Evolutionary conservation across 805 yeast species (phyloP).

Genomic region (Candida saitoana): DNA sequence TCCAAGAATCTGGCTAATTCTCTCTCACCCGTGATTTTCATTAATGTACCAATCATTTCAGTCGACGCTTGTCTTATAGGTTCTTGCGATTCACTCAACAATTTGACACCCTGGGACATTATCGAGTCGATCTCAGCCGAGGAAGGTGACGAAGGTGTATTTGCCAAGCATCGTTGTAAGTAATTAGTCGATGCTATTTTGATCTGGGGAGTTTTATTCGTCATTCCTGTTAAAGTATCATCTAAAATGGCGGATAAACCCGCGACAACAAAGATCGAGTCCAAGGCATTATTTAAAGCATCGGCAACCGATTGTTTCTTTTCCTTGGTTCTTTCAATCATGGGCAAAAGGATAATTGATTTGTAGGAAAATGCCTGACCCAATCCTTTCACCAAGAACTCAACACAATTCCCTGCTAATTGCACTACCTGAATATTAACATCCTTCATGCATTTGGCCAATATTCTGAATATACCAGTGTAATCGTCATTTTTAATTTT

Average conservation of each 20-base stretch:
- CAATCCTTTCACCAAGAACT: constrained; percentile 62
- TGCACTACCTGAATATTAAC: constrained; percentile 86
- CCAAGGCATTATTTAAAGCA: constrained; percentile 63
- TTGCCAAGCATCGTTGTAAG: constrained; percentile 58
- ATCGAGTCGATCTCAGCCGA: constrained; percentile 53
- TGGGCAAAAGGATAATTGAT: constrained; percentile 49
- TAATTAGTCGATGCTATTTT: constrained; percentile 66
- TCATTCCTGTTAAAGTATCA: constrained; percentile 54
- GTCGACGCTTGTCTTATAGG: constrained; percentile 77
- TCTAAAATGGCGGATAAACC: constrained; percentile 55
- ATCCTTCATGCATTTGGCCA: constrained; percentile 77
- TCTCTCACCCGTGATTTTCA: constrained; percentile 78
- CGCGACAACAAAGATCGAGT: constrained; percentile 53
- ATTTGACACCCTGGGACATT: constrained; percentile 51
- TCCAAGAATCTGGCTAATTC: constrained; percentile 57
- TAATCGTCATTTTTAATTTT: constrained; percentile 64
- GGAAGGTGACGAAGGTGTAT: constrained; percentile 47
- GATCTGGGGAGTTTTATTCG: constrained; percentile 79
- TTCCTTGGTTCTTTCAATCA: constrained; percentile 83
- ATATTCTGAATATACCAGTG: constrained; percentile 51
- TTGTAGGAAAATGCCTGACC: constrained; percentile 54
- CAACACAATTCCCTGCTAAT: constrained; percentile 65
- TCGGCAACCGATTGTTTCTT: constrained; percentile 76
- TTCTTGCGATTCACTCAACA: constrained; percentile 80
- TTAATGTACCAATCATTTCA: constrained; percentile 71